Evolutionary conservation across 2,329 filamentous ascomycete species (phyloP), one percentile per base, ranked within the genome.

Genomic region (Chalaropsis ovoidea): DNA sequence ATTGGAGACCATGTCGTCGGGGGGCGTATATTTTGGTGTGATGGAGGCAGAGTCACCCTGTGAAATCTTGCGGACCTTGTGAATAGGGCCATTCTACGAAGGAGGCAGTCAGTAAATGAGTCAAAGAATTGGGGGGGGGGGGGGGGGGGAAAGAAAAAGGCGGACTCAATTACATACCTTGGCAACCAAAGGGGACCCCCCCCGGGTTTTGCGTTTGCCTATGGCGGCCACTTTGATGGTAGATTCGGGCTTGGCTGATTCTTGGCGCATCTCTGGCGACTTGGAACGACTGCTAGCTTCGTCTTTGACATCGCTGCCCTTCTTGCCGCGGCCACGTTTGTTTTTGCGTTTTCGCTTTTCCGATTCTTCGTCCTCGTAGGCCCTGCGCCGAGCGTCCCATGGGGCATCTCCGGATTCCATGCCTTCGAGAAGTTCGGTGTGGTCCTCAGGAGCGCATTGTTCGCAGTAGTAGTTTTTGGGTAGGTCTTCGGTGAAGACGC

Each of bases 401-500:
- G 90, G 88, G 75, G 86, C 88, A 76, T 96, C 90, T 4, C 93
- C 94, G 52, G 82, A 83, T 22, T 80, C 83, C 66, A 96, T 87
- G 66, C 87, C 89, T 11, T 86, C 86, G 3, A 99, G 77, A 2
- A 96, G 83, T 68, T 87, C 86, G 70, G 84, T 85, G 77, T 99
- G 94, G 69, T 92, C 85, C 65, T 90, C 82, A 0, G 94, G 94
- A 63, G 83, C 82, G 78, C 94, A 97, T 75, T 87, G 79, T 76
- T 99, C 94, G 76, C 94, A 99, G 76, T 88, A 95, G 77, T 99
- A 99, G 75, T 89, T 82, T 68, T 88, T 88, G 39, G 89, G 87
- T 65, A 90, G 81, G 71, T 92, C 85, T 67, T 92, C 88, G 41
- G 86, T 84, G 70, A 89, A 90, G 60, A 87, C 85, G 71, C 82